These are phyloP conservation scores for Fusarium chuoi DNA, from an alignment of 2,329 filamentous ascomycete species.

Conservation along the genomic window DNA sequence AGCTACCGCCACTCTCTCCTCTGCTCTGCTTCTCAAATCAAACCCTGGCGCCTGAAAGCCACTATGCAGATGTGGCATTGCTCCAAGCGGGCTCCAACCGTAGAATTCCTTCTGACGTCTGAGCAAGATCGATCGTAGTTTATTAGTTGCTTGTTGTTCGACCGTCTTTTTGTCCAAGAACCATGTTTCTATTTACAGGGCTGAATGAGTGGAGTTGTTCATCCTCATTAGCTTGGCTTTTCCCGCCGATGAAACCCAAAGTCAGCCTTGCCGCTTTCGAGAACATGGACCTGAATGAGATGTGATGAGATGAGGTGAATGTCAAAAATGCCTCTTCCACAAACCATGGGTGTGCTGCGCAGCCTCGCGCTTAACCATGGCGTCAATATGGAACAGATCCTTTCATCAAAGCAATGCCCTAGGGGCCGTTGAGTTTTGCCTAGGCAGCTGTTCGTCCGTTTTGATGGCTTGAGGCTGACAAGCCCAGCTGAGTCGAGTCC, in stretches of 20 bases:
- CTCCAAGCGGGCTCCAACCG: background rate
- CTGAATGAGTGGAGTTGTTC: slow-evolving; percentile 31
- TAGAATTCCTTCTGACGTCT: background rate
- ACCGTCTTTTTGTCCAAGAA: background rate
- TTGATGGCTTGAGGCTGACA: slow-evolving; percentile 6
- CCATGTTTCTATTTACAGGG: slow-evolving; percentile 32
- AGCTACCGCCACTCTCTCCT: slow-evolving; percentile 11
- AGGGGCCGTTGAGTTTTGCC: slow-evolving; percentile 11
- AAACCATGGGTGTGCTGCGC: slow-evolving; percentile 7
- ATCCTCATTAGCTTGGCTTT: background rate
- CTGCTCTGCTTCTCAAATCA: background rate
- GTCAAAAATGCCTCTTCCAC: slow-evolving; percentile 23
- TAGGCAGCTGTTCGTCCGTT: background rate
- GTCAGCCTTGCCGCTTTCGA: slow-evolving; percentile 39
- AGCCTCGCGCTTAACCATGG: slow-evolving; percentile 37
- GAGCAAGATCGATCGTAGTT: background rate
- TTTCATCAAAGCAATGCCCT: slow-evolving; percentile 4
- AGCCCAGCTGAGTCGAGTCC: slow-evolving; percentile 4
- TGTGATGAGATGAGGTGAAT: background rate
- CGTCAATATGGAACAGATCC: slow-evolving; percentile 18
- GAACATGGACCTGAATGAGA: background rate
- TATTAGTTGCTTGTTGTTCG: background rate
- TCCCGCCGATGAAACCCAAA: slow-evolving; percentile 21
- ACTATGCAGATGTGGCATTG: slow-evolving; percentile 7
- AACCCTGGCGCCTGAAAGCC: background rate